phyloP scores from a whole-genome alignment of 441 rosid species.

The Kokia cookei region DNA sequence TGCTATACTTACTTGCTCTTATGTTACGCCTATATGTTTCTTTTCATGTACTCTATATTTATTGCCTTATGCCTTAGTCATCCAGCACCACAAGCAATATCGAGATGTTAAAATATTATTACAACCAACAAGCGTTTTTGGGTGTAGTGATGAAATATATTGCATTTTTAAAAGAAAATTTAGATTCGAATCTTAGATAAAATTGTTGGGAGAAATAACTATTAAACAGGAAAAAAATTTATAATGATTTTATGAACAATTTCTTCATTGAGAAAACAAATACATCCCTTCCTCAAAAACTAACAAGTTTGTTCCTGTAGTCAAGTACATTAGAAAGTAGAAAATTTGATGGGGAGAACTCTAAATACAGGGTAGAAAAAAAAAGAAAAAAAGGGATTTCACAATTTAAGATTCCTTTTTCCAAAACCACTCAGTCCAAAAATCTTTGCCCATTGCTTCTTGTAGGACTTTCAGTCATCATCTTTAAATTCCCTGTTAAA shows the following conservation, averaged over 20 bases:
- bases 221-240: too few relatives aligned
- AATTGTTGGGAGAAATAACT: too few relatives aligned
- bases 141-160: too few relatives aligned
- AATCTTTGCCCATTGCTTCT: conserved; percentile 9
- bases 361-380: background rate
- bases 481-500: conserved; percentile 87
- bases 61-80: too few relatives aligned
- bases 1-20: background rate
- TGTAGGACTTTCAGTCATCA: conserved; percentile 51
- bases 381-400: background rate
- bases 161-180: too few relatives aligned
- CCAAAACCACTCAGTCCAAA: conserved; percentile 5
- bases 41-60: too few relatives aligned
- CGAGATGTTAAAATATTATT: too few relatives aligned
- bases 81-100: too few relatives aligned
- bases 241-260: background rate
- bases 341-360: background rate
- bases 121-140: too few relatives aligned
- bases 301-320: background rate
- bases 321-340: background rate
- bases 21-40: background rate
- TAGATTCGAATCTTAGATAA: too few relatives aligned
- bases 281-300: background rate
- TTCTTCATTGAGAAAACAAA: background rate
- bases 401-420: background rate